A percentile compares a stretch with the other conserved stretches of the same genome.
Conservation (phyloP, 352 stramenopile species). For the Pilasporangium apinafurcum region DNA sequence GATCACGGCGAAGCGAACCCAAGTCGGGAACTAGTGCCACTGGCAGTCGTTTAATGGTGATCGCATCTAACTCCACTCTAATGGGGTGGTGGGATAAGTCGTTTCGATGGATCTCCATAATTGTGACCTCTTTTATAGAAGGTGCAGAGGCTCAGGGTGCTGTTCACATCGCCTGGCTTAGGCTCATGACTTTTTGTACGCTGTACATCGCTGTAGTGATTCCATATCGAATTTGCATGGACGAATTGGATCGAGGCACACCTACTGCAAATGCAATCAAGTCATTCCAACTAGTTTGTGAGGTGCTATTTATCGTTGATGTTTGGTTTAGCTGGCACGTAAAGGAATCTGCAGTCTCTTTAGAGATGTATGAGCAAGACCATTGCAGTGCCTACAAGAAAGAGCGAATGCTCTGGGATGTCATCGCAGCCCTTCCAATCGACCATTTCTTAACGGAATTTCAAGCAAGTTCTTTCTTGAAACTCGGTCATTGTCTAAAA, state of each 20-base stretch:
- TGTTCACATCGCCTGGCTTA: slow-evolving; percentile 39
- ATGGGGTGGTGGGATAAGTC: not conserved
- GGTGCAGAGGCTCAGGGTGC: slow-evolving; percentile 31
- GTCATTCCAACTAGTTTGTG: slow-evolving; percentile 18
- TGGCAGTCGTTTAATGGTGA: not conserved
- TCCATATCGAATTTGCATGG: slow-evolving; percentile 42
- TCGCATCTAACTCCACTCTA: not conserved
- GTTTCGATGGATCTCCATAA: not conserved
- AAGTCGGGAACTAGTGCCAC: slow-evolving; percentile 1
- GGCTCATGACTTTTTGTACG: slow-evolving; percentile 15
- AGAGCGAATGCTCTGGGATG: slow-evolving; percentile 34
- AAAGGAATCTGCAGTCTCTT: slow-evolving; percentile 15
- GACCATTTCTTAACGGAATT: slow-evolving; percentile 35
- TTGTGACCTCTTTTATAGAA: slow-evolving; percentile 9
- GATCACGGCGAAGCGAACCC: too few relatives aligned
- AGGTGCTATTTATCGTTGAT: slow-evolving; percentile 37
- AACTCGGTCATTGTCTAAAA: slow-evolving; percentile 37
- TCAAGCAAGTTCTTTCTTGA: slow-evolving; percentile 15
- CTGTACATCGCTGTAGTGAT: slow-evolving; percentile 37
- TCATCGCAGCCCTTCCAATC: slow-evolving; percentile 26
- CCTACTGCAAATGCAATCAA: slow-evolving; percentile 8
- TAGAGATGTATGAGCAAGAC: slow-evolving; percentile 53
- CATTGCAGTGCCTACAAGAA: slow-evolving; percentile 26
- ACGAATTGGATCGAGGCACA: slow-evolving; percentile 15
- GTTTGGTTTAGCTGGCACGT: slow-evolving; percentile 46